A percentile compares a stretch with the other conserved stretches of the same genome.
Evolutionary conservation across 2,329 filamentous ascomycete species (phyloP).

Genomic region (Apiospora saccharicola): DNA sequence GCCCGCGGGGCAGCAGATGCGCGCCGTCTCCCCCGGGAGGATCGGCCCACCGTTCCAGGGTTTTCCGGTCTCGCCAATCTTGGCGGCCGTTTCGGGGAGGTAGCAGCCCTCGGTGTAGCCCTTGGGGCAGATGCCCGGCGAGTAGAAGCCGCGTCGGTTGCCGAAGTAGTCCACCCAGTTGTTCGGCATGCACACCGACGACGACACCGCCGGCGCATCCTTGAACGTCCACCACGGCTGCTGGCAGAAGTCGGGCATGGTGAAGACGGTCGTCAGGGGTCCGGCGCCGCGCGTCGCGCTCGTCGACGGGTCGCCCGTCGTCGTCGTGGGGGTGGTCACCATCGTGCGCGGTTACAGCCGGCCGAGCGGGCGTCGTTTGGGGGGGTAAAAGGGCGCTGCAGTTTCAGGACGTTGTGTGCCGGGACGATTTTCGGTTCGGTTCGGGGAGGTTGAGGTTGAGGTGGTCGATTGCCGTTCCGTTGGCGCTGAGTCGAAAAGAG

Average conservation of each 20-base stretch:
- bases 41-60: constrained; percentile 8
- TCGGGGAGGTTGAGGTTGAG: too few relatives aligned
- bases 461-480: not conserved
- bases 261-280: constrained; percentile 15
- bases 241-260: constrained; percentile 16
- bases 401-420: not conserved
- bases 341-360: not conserved
- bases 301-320: not conserved
- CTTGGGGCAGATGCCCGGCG: constrained; percentile 17
- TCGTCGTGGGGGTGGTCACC: not conserved
- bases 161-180: constrained; percentile 21
- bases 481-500: not conserved
- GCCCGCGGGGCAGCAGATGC: constrained; percentile 16
- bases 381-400: not conserved
- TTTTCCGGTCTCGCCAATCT: not conserved
- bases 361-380: not conserved
- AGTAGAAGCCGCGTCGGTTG: constrained; percentile 16
- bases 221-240: not conserved
- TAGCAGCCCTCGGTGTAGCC: constrained; percentile 19
- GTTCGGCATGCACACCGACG: constrained; percentile 20
- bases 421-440: not conserved
- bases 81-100: not conserved
- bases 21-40: constrained; percentile 18
- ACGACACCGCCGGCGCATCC: not conserved
- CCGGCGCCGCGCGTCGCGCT: constrained; percentile 14